phyloP scores from a whole-genome alignment of 352 stramenopile genomes.

The Peronospora destructor region DNA sequence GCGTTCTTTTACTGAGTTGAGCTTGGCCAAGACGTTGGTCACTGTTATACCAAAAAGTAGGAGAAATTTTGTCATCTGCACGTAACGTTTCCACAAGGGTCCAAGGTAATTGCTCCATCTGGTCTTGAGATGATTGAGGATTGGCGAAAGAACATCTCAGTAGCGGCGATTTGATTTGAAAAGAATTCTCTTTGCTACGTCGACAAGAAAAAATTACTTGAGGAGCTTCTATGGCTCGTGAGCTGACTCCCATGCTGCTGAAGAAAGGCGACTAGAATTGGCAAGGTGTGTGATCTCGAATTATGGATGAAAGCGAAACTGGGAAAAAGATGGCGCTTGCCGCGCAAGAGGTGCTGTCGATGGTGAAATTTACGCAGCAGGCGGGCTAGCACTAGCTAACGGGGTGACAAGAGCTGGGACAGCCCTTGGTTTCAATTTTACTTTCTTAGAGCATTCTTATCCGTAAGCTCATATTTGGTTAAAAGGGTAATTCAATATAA shows the following conservation, averaged over 20 bases:
- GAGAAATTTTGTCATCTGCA: slow-evolving; percentile 15
- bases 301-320: slow-evolving; percentile 38
- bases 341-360: slow-evolving; percentile 60
- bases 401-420: slow-evolving; percentile 49
- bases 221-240: slow-evolving; percentile 39
- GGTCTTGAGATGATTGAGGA: slow-evolving; percentile 47
- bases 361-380: slow-evolving; percentile 61
- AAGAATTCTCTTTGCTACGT: slow-evolving; percentile 42
- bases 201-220: slow-evolving; percentile 50
- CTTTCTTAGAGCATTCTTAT: too few species aligned
- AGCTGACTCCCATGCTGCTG: slow-evolving; percentile 20
- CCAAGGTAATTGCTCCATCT: slow-evolving; percentile 55
- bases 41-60: slow-evolving; percentile 32
- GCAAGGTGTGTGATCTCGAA: slow-evolving; percentile 46
- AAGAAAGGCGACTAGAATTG: slow-evolving; percentile 40
- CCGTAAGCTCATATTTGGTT: too few species aligned
- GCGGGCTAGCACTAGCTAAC: slow-evolving; percentile 63
- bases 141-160: slow-evolving; percentile 33
- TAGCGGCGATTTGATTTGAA: slow-evolving; percentile 45
- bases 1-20: slow-evolving; percentile 61
- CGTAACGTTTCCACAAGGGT: slow-evolving; percentile 43
- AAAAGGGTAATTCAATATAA: too few species aligned
- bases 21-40: slow-evolving; percentile 43
- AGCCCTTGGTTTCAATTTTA: slow-evolving; percentile 32
- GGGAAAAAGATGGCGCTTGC: slow-evolving; percentile 41